phyloP scores from a whole-genome alignment of 2,329 filamentous ascomycete genomes.

The Knoxdaviesia capensis region DNA sequence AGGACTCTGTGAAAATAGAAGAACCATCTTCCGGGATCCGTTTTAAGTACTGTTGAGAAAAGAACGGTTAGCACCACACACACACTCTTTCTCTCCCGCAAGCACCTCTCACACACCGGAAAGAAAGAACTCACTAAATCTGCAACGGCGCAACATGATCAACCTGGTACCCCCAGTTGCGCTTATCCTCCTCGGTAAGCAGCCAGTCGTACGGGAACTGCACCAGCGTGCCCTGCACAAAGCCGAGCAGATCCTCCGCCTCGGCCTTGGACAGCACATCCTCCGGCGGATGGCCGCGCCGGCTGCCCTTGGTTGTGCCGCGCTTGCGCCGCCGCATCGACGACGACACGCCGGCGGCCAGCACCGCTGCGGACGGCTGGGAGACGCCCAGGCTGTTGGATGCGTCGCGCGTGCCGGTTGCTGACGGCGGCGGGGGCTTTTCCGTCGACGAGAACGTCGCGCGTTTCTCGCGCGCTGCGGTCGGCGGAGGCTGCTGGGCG shows the following conservation, averaged over 20 bases:
- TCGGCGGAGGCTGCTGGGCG: constrained; percentile 5
- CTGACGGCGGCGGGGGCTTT: constrained; percentile 18
- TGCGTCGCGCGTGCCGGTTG: neutral
- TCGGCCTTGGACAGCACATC: constrained; percentile 58
- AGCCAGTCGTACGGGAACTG: constrained; percentile 95
- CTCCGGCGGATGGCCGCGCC: constrained; percentile 45
- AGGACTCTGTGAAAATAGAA: neutral
- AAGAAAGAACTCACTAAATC: constrained; percentile 57
- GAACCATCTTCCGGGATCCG: too few species aligned
- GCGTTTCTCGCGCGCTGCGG: constrained; percentile 20
- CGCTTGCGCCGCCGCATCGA: constrained; percentile 44
- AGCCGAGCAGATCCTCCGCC: constrained; percentile 59
- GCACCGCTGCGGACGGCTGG: too few species aligned
- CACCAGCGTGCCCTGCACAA: constrained; percentile 77
- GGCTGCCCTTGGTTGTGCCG: constrained; percentile 49
- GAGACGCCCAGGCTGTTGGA: too few species aligned
- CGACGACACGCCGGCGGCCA: constrained; percentile 9
- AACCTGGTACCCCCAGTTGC: constrained; percentile 93
- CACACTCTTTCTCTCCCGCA: neutral
- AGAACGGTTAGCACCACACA: constrained; percentile 9
- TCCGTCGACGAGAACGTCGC: constrained; percentile 35
- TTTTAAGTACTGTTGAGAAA: constrained; percentile 12
- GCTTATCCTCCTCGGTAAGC: constrained; percentile 71
- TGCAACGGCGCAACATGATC: constrained; percentile 91
- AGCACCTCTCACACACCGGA: neutral